phyloP scores from a whole-genome alignment of 306 rosid species.

The Geum urbanum region DNA sequence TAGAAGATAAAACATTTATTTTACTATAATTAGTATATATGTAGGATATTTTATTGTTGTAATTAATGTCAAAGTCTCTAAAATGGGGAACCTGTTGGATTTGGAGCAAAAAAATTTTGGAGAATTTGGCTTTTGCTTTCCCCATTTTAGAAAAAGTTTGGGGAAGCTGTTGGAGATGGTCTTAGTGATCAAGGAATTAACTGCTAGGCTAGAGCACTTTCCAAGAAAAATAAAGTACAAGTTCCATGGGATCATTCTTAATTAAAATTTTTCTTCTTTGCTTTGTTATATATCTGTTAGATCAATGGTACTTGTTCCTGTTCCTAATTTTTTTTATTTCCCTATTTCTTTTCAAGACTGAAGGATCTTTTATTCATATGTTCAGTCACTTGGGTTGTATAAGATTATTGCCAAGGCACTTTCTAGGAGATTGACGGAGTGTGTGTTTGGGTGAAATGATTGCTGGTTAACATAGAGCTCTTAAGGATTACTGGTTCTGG shows the following conservation, averaged over 20 bases:
- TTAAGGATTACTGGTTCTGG: not conserved
- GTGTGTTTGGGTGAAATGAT: not conserved
- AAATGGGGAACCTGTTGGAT: no score
- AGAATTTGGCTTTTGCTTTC: no score
- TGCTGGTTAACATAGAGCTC: not conserved
- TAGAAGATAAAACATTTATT: no score
- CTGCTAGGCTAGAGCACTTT: not conserved
- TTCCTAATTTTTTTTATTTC: not conserved
- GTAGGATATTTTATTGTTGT: no score
- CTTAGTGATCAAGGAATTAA: not conserved
- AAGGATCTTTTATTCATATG: not conserved
- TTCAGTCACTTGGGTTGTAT: not conserved
- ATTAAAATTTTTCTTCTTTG: no score
- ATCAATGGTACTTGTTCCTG: not conserved
- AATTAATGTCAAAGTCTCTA: no score
- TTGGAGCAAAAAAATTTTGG: no score
- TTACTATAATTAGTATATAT: no score
- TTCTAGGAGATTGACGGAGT: not conserved
- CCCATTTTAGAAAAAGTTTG: no score
- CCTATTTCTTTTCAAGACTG: not conserved
- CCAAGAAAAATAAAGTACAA: not conserved
- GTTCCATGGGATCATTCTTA: not conserved
- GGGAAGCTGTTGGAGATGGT: no score
- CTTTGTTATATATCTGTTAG: not conserved
- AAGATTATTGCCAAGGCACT: not conserved